Evolutionary conservation across 345 rosid species (phyloP).

Genomic region (Murraya koenigii): DNA sequence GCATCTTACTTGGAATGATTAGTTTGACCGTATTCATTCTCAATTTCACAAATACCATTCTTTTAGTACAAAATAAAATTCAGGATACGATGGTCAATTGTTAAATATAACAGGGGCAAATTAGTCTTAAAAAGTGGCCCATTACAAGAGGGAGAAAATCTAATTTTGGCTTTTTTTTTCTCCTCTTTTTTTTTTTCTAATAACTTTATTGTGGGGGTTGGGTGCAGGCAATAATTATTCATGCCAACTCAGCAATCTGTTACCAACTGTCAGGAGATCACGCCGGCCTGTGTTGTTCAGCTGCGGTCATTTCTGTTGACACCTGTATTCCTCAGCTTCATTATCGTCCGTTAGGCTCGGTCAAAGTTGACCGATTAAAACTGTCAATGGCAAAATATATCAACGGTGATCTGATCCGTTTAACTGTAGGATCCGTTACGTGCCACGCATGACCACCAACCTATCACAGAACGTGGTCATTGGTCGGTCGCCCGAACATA

Average conservation of each 20-base stretch:
- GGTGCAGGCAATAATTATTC: conserved; percentile 2
- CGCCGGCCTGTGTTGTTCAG: conserved; percentile 26
- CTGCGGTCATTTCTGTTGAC: conserved; percentile 17
- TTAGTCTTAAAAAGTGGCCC: conserved; percentile 2
- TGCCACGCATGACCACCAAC: conserved; percentile 10
- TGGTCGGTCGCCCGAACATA: not conserved
- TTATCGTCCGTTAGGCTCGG: not conserved
- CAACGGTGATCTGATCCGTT: not conserved
- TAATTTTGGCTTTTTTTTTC: not conserved
- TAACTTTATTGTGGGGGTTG: not conserved
- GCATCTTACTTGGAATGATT: not conserved
- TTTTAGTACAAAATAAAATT: too few relatives aligned
- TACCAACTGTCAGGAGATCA: conserved; percentile 24
- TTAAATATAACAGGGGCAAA: not conserved
- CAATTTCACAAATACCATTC: not conserved
- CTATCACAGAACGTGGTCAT: not conserved
- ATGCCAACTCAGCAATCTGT: conserved; percentile 28
- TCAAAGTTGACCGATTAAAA: not conserved
- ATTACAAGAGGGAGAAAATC: not conserved
- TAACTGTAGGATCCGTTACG: not conserved
- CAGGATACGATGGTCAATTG: not conserved
- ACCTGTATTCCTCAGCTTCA: conserved; percentile 17
- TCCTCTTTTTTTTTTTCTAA: too few relatives aligned
- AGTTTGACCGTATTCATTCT: not conserved
- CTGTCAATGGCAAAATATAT: not conserved